Evolutionary conservation across 345 rosid species (phyloP), one percentile per base, ranked within the genome.

Genomic region (Ricinus communis): DNA sequence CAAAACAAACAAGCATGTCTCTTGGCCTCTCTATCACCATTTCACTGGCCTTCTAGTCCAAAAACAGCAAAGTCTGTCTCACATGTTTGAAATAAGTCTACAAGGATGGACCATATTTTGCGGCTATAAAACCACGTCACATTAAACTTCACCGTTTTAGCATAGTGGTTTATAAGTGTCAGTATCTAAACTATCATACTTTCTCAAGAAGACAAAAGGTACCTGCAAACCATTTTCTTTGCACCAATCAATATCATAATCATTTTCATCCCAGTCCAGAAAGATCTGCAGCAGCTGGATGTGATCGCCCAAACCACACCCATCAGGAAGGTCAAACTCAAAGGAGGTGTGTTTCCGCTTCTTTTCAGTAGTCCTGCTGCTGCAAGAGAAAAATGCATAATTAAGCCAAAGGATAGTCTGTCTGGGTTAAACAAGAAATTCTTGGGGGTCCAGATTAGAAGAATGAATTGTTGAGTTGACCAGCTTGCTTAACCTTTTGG

Each of bases 251-350:
- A 84, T 63, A 71, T 90, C 82, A 70, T 90, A 95, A 70, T 80
- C 84, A 72, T 69, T 75, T 72, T 81, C 83, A 81, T 87, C 89
- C 98, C 99, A 92, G 24, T 74, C 74, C 79, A 92, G 97, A 61
- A 54, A 95, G 71, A 95, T 90, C 83, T 95, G 98, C 57, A 95
- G 89, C 80, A 92, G 72, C 62, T 92, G 97, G 72, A 92, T 88
- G 82, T 95, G 98, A 81, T 95, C 99, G 73, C 99, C 99, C 71
- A 71, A 89, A 69, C 97, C 97, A 59, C 90, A 90, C 62, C 98
- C 99, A 81, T 90, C 94, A 65, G 98, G 97, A 81, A 91, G 97
- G 69, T 84, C 88, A 54, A 74, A 69, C 28, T 84, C 89, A 51
- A 73, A 70, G 33, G 84, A 74, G 31, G 82, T 31, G 31, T 77